Evolutionary conservation across 2,329 filamentous ascomycete species (phyloP), one percentile per base, ranked within the genome.

Genomic region (Nemania diffusa): DNA sequence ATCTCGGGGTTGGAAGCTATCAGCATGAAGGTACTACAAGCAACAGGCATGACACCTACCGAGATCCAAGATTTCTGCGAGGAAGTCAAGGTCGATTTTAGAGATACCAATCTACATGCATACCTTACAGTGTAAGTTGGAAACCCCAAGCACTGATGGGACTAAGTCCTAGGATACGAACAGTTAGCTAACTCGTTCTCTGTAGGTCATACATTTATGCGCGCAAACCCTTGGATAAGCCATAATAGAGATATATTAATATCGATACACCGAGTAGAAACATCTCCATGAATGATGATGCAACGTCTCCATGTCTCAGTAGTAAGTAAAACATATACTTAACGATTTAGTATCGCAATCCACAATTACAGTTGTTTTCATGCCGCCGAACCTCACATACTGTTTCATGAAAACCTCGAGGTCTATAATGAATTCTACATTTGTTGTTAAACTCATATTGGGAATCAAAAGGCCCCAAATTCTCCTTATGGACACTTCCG

Each of bases 21-120:
- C 67, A 78, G 74, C 44, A 69, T 79, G 62, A 78, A 74, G 46
- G 72, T 79, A 22, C 71, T 80, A 15, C 75, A 75, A 17, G 73
- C 73, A 5, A 67, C 77, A 44, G 76, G 75, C 1, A 76, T 78
- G 78, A 68, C 67, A 3, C 65, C 72, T 4, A 59, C 71, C 1
- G 65, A 78, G 57, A 74, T 78, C 2, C 32, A 71, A 22, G 69
- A 58, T 7, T 78, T 79, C 20, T 71, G 76, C 9, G 75, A 74
- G 27, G 74, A 77, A 4, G 78, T 79, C 1, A 77, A 71, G 67
- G 71, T 59, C 40, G 77, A 79, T 52, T 70, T 79, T 9, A 71
- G 59, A 61, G 73, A 79, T 62, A 78, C 71, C 29, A 72, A 70
- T n/a, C 61, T 78, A 0, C 78, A 80, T 71, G 73, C 75, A 13